Percentiles rank a stretch among this genome's conserved stretches.
These are phyloP conservation scores for Canna indica DNA, from an alignment of 176 grass and related monocot species.

Conservation along the genomic window DNA sequence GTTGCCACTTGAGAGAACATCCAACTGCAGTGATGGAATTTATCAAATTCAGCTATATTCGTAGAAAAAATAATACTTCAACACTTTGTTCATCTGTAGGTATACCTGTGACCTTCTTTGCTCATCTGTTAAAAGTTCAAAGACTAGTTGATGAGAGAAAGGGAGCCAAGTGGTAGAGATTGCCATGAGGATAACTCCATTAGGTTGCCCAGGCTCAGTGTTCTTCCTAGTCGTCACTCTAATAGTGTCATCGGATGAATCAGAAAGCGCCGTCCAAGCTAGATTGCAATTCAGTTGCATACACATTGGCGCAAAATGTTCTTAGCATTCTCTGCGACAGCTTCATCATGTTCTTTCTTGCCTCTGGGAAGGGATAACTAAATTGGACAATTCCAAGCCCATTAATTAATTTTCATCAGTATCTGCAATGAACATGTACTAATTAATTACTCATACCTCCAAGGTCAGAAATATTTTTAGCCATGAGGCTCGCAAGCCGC, in stretches of 20 bases:
- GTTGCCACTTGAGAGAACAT: slow-evolving; percentile 75
- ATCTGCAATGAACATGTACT: too few relatives aligned
- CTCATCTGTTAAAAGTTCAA: slow-evolving; percentile 89
- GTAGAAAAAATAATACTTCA: too few relatives aligned
- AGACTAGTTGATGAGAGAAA: slow-evolving; percentile 68
- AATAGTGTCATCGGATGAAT: slow-evolving; percentile 66
- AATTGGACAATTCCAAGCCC: neutral
- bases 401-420: too few relatives aligned
- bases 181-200: slow-evolving; percentile 80
- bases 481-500: slow-evolving; percentile 77
- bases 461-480: slow-evolving; percentile 77
- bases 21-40: too few relatives aligned
- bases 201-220: slow-evolving; percentile 73
- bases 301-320: slow-evolving; percentile 61
- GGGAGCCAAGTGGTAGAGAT: slow-evolving; percentile 90
- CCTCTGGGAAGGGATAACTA: slow-evolving; percentile 72
- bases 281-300: slow-evolving; percentile 54
- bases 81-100: neutral
- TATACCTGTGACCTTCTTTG: slow-evolving; percentile 82
- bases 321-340: slow-evolving; percentile 83
- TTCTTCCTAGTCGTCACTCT: slow-evolving; percentile 76
- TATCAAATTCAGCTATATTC: too few relatives aligned
- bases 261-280: slow-evolving; percentile 77
- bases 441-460: slow-evolving; percentile 42
- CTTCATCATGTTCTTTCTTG: slow-evolving; percentile 95